These are phyloP conservation scores for Picea glauca DNA, from an alignment of 75 land plant species.

Conservation along the genomic window DNA sequence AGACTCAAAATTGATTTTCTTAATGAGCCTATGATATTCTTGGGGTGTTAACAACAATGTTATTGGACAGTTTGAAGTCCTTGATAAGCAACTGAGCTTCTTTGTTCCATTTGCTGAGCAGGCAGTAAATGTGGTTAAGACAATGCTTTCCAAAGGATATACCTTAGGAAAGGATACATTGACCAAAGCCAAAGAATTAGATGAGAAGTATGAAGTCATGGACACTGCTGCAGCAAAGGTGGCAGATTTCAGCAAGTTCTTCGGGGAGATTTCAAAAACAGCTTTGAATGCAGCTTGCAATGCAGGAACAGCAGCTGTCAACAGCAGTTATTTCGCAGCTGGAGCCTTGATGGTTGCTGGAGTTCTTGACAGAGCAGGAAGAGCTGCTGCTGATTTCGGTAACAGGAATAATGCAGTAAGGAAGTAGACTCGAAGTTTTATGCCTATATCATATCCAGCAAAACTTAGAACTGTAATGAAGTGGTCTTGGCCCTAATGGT, in stretches of 20 bases:
- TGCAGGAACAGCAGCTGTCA: not conserved
- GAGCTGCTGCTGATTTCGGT: no score
- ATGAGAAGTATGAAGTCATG: slow-evolving; percentile 1
- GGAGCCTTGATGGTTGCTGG: no score
- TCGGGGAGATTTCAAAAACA: no score
- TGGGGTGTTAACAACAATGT: not conserved
- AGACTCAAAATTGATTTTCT: not conserved
- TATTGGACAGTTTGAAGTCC: not conserved
- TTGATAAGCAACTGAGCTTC: not conserved
- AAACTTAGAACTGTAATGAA: no score
- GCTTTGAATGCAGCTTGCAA: not conserved
- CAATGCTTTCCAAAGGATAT: slow-evolving; percentile 3
- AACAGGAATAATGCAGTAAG: no score
- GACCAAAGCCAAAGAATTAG: not conserved
- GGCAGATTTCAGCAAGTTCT: not conserved
- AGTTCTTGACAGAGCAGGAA: no score
- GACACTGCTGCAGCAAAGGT: not conserved
- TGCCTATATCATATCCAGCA: no score
- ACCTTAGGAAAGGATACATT: not conserved
- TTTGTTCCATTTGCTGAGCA: not conserved
- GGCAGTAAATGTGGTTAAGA: slow-evolving; percentile 2
- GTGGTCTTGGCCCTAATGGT: no score
- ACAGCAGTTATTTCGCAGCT: not conserved
- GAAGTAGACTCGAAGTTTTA: no score
- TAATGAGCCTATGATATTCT: not conserved